Evolutionary conservation across 192 early-diverging fungal species (phyloP), one percentile per base, ranked within the genome.

Genomic region (Coemansia sp.): DNA sequence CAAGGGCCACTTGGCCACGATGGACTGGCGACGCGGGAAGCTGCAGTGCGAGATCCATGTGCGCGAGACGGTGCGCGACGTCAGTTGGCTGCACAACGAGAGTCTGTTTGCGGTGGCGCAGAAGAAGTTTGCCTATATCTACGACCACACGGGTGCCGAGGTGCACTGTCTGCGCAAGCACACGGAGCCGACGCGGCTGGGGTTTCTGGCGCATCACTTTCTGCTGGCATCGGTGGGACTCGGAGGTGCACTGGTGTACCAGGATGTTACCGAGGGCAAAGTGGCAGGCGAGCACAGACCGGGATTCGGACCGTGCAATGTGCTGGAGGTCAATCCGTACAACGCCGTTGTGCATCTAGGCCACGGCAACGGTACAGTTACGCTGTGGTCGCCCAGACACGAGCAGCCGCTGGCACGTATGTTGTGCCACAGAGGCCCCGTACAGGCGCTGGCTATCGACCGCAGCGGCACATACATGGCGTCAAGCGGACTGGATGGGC

Each of bases 71-170:
- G 86, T 96, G 0, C 90, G 94, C 26, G 95, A 95, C 84, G 94
- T 95, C 63, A 89, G 86, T 39, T 98, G 95, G 95, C 89, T 98
- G 49, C 96, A 98, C 69, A 95, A 98, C 80, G 90, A 97, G 81
- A 93, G 85, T 19, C 71, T 97, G 84, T 93, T 96, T 76, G 96
- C 96, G 11, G 94, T 91, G 37, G 96, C 96, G 19, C 96, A 98
- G 86, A 96, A 97, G 74, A 91, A 93, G 79, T 90, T 94, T 67
- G 94, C 90, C 0, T 98, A 93, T 67, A 94, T 98, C 52, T 98
- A 98, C 76, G 95, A 98, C 80, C 84, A 89, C 64, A 88, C 88
- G 8, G 96, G 96, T 16, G 81, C 92, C 21, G 96, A 98, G 72
- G 79, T 98, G 21, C 96, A 98, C 77, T 90, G 91, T 62, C 68